Evolutionary conservation across 2,329 filamentous ascomycete genomes (phyloP).

Genomic region (Pestalotiopsis sp.): DNA sequence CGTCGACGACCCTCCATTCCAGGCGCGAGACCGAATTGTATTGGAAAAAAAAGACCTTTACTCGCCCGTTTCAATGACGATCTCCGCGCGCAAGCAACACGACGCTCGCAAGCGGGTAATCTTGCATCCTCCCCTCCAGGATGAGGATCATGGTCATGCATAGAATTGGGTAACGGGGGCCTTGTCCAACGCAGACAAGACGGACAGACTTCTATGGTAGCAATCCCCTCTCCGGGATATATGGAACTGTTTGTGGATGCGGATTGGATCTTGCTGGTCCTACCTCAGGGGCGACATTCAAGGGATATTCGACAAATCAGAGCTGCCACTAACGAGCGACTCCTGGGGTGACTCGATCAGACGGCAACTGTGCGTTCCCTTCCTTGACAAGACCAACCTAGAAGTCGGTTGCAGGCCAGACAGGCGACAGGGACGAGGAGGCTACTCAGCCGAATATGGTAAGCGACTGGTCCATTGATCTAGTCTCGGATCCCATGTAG

Average conservation of each 20-base stretch:
- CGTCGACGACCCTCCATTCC: neutral
- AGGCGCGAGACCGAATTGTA: neutral
- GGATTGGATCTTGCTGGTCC: slow-evolving; percentile 3
- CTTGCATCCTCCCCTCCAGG: slow-evolving; percentile 1
- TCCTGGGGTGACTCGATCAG: neutral
- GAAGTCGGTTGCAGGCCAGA: slow-evolving; percentile 5
- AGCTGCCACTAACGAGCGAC: neutral
- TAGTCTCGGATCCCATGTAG: slow-evolving; percentile 19
- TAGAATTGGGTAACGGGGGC: neutral
- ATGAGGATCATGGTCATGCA: neutral
- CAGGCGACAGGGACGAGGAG: neutral
- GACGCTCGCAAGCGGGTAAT: neutral
- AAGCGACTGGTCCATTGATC: slow-evolving; percentile 14
- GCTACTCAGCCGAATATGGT: slow-evolving; percentile 8
- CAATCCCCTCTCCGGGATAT: neutral
- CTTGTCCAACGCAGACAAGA: neutral
- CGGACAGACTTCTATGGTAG: neutral
- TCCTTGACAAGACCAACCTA: neutral
- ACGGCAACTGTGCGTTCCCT: neutral
- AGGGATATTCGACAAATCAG: slow-evolving; percentile 1
- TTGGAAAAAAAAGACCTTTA: neutral
- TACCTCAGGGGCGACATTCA: neutral
- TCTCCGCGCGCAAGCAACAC: neutral
- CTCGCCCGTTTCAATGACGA: neutral
- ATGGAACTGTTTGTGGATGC: slow-evolving; percentile 1